Base-by-base conservation (phyloP, 1,284 basidiomycete genomes). In the Microbotryomycetes sp. region DNA sequence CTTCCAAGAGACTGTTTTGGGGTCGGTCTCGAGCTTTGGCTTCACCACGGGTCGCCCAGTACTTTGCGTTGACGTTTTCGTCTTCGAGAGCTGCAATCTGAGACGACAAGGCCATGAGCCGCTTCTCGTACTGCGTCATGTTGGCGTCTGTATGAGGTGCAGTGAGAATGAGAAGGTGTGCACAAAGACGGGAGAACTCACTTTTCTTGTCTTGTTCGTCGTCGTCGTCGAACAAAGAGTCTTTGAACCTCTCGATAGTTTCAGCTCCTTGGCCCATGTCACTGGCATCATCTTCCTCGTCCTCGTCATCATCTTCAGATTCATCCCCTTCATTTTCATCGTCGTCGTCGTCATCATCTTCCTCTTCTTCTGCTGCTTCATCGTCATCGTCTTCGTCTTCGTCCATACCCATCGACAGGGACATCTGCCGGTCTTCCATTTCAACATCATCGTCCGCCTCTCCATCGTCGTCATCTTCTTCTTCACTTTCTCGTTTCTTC, bases 21-120 rank as follows among this genome's bases (percentile, higher is more conserved):
- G 96, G 94, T 56, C 96, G 83, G 47, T 85, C 78, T 45, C 85
- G 82, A 5, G 89, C 83, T 13, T 82, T 83, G 13, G 91, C 90
- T 77, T 99, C 96, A 51, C 96, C 94, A 79, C 89, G 83, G 35
- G 97, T 80, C 5, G 86, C 87, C 96, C 96, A 99, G 67, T 97
- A 93, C 71, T 81, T 81, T 35, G 78, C 77, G 5, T 76, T 79
- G 27, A 82, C 77, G 50, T 81, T 81, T 71, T 82, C 77, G 27
- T 73, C 70, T 66, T 83, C 81, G 27, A 82, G 76, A 54, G 77
- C 72, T 9, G 78, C 76, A 58, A 83, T 83, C 69, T 82, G 79
- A 30, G 76, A 74, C 1, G 77, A 75, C 18, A 83, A 73, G 6
- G 77, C 78, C 16, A 76, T 73, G 49, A 80, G 76, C 1, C 80